Percentiles rank a stretch among this genome's conserved stretches.
These are phyloP conservation scores for Lipomyces lipofer DNA, from an alignment of 805 yeast genomes.

Conservation along the genomic window DNA sequence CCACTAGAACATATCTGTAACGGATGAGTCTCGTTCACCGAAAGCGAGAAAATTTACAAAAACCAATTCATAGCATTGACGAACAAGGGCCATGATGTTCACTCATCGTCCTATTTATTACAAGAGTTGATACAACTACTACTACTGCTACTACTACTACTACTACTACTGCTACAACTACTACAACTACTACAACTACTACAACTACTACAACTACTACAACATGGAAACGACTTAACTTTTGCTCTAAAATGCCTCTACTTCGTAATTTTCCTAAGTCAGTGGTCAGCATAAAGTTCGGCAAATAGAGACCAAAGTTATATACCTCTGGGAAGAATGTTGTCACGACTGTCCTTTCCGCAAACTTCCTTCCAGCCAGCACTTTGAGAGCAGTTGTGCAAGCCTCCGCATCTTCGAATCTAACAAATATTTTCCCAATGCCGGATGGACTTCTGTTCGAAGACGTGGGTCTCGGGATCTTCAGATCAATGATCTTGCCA, in stretches of 20 bases:
- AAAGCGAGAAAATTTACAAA: too few species aligned
- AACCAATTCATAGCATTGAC: too few species aligned
- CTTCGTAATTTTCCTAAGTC: constrained; percentile 44
- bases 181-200: too few species aligned
- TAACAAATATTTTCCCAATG: constrained; percentile 70
- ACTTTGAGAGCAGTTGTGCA: constrained; percentile 58
- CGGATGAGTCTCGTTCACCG: too few species aligned
- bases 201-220: too few species aligned
- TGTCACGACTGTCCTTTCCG: constrained; percentile 68
- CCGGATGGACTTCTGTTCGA: constrained; percentile 53
- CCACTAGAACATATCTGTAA: too few species aligned
- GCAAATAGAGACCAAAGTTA: not conserved
- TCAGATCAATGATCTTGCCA: constrained; percentile 56
- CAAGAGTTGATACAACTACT: too few species aligned
- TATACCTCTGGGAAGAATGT: constrained; percentile 55
- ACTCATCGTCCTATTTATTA: too few species aligned
- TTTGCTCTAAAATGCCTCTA: constrained; percentile 37
- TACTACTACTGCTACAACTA: too few species aligned
- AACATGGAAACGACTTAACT: too few species aligned
- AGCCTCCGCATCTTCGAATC: constrained; percentile 53
- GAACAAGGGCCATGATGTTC: too few species aligned
- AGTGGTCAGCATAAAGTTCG: not conserved
- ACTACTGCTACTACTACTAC: too few species aligned
- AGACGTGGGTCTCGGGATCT: constrained; percentile 59
- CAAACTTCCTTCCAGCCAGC: constrained; percentile 65